phyloP scores from a whole-genome alignment of 2,329 filamentous ascomycete genomes.

The Epichloe sylvatica region DNA sequence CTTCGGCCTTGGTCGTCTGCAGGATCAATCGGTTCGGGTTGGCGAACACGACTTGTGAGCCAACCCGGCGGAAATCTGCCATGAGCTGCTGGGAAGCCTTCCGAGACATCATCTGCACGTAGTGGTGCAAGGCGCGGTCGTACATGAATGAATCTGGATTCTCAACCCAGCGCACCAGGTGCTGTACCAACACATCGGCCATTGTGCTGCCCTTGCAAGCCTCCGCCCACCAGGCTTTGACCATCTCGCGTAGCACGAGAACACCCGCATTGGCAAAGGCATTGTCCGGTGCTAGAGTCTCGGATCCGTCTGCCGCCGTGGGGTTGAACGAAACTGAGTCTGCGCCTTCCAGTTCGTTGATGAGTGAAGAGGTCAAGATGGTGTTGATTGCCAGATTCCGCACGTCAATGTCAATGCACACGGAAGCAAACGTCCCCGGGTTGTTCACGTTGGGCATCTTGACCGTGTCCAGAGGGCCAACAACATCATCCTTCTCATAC shows the following conservation, averaged over 20 bases:
- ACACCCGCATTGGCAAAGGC: slow-evolving; percentile 90
- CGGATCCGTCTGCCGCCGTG: slow-evolving; percentile 25
- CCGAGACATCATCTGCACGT: slow-evolving; percentile 96
- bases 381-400: slow-evolving; percentile 96
- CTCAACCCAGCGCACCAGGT: slow-evolving; percentile 94
- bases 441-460: slow-evolving; percentile 91
- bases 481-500: slow-evolving; percentile 82
- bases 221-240: slow-evolving; percentile 96
- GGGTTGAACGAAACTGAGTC: slow-evolving; percentile 74
- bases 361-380: slow-evolving; percentile 85
- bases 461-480: slow-evolving; percentile 69
- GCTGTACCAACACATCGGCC: slow-evolving; percentile 95
- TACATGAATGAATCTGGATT: slow-evolving; percentile 89
- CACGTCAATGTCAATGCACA: slow-evolving; percentile 89
- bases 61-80: slow-evolving; percentile 88
- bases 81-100: slow-evolving; percentile 96
- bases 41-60: slow-evolving; percentile 91
- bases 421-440: slow-evolving; percentile 83
- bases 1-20: slow-evolving; percentile 91
- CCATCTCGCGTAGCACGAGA: slow-evolving; percentile 88
- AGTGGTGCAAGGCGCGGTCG: slow-evolving; percentile 86
- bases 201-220: slow-evolving; percentile 81
- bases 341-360: slow-evolving; percentile 87
- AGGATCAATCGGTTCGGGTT: slow-evolving; percentile 78
- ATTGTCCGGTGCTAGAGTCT: slow-evolving; percentile 64